A percentile compares a stretch with the other conserved stretches of the same genome.
Evolutionary conservation across 352 stramenopile species (phyloP).

Genomic region (Globisporangium echinulatum): DNA sequence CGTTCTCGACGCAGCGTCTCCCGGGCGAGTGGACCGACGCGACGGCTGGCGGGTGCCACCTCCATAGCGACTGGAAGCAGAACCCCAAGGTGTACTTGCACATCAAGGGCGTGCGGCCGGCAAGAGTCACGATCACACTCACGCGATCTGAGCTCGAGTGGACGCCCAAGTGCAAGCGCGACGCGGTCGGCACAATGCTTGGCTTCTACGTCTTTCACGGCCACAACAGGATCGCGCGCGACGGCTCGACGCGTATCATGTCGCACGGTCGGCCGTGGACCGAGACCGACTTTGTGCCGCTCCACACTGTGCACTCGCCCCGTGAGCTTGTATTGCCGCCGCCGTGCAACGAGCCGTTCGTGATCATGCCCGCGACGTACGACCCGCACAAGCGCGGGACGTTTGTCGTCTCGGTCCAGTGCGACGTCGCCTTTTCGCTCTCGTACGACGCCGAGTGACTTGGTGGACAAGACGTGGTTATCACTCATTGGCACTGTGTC

Average conservation of each 20-base stretch:
- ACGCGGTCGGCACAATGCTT: slow-evolving; percentile 86
- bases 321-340: slow-evolving; percentile 51
- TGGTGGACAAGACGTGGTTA: no score
- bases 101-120: slow-evolving; percentile 60
- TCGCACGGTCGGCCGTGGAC: slow-evolving; percentile 69
- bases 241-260: slow-evolving; percentile 31
- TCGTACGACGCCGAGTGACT: slow-evolving; percentile 24
- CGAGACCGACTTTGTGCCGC: slow-evolving; percentile 80
- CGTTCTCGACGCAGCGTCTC: slow-evolving; percentile 65
- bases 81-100: slow-evolving; percentile 83
- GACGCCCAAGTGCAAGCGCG: slow-evolving; percentile 71
- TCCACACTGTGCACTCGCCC: slow-evolving; percentile 67
- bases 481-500: no score
- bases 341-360: slow-evolving; percentile 76
- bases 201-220: slow-evolving; percentile 84
- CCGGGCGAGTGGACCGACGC: slow-evolving; percentile 67
- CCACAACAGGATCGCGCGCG: slow-evolving; percentile 30
- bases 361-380: slow-evolving; percentile 88
- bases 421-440: slow-evolving; percentile 78
- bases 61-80: slow-evolving; percentile 82
- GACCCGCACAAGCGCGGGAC: slow-evolving; percentile 66
- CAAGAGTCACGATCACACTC: slow-evolving; percentile 75
- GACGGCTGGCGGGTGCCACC: slow-evolving; percentile 65
- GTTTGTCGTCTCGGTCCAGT: slow-evolving; percentile 83
- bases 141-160: slow-evolving; percentile 80